Evolutionary conservation across 1,284 basidiomycete genomes (phyloP).

Genomic region (Paramarasmius palmivorus): DNA sequence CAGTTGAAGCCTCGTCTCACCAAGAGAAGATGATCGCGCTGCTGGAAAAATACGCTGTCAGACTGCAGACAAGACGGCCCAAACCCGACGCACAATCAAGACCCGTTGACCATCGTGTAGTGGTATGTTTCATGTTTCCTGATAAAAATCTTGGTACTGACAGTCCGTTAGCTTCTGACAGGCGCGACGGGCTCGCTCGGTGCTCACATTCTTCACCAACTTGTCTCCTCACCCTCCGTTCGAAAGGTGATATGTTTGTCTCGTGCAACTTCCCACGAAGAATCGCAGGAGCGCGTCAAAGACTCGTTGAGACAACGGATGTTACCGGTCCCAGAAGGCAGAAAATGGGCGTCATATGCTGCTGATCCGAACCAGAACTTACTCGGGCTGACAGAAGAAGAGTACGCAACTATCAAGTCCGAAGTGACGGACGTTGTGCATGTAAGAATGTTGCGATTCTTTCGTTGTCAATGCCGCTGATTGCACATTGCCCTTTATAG

Average conservation of each 20-base stretch:
- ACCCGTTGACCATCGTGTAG: constrained; percentile 18
- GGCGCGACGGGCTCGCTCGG: constrained; percentile 66
- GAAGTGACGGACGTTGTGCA: constrained; percentile 50
- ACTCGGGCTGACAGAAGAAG: constrained; percentile 39
- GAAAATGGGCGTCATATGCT: constrained; percentile 41
- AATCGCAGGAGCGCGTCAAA: constrained; percentile 35
- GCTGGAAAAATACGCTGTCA: constrained; percentile 39
- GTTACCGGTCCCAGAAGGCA: constrained; percentile 20
- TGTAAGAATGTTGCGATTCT: constrained; percentile 26
- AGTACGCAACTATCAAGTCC: constrained; percentile 36
- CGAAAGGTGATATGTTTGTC: constrained; percentile 52
- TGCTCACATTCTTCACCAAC: constrained; percentile 53
- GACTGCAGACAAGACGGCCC: constrained; percentile 12
- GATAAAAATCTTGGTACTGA: not conserved
- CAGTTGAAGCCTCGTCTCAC: constrained; percentile 22
- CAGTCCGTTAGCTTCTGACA: constrained; percentile 41
- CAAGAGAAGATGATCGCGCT: constrained; percentile 37
- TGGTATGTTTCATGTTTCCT: constrained; percentile 19
- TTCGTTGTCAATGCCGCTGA: constrained; percentile 15
- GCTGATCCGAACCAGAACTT: constrained; percentile 39
- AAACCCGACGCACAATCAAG: constrained; percentile 8
- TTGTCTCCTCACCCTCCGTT: constrained; percentile 37
- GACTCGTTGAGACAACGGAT: constrained; percentile 33
- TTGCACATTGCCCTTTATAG: constrained; percentile 19
- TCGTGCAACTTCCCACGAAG: constrained; percentile 40